Evolutionary conservation across 2,329 filamentous ascomycete species (phyloP), one percentile per base, ranked within the genome.

Genomic region (Alternaria hordeiaustralica): DNA sequence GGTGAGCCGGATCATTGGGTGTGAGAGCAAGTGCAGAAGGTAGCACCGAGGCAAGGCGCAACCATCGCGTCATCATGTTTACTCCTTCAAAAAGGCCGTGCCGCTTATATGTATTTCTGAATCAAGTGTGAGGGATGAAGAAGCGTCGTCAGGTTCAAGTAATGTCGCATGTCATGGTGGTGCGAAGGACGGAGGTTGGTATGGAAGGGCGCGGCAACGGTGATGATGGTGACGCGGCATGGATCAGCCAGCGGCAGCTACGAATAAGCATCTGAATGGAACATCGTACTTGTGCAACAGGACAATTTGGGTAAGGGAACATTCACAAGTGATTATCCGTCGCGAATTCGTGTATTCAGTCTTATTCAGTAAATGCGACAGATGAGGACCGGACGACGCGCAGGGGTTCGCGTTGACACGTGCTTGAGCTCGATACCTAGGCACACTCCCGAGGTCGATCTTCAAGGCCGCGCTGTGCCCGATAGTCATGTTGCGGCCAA

Each of bases 21-120:
- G 53, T 56, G 41, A 74, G 62, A 50, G 74, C 74, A 49, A 30
- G 47, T 41, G 62, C 61, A 63, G 71, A 56, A 46, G 70, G 68
- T 18, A 74, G 61, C 46, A 74, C 60, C 36, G 50, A 60, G 21
- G 61, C 57, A 50, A 71, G 23, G 55, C 65, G 57, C 23, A 53
- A 59, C 23, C 66, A 20, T 10, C 63, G 67, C 62, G 69, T 66
- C 64, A 64, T 71, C 44, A 46, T 64, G 55, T 49, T 50, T 20
- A 25, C 26, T 26, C n/a, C 12, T 51, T 44, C 20, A 6, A 36
- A 9, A 5, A 46, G 23, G 20, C 20, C 15, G 20, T 28, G 44
- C 15, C 21, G 23, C 10, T 26, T 33, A 25, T 56, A 21, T 25
- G 15, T 28, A 10, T 50, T 33, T 41, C 9, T 25, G 12, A 2